Percentiles rank a stretch among this genome's conserved stretches.
Conservation (phyloP, 2,329 filamentous ascomycete species). For the Penicillium sp. region DNA sequence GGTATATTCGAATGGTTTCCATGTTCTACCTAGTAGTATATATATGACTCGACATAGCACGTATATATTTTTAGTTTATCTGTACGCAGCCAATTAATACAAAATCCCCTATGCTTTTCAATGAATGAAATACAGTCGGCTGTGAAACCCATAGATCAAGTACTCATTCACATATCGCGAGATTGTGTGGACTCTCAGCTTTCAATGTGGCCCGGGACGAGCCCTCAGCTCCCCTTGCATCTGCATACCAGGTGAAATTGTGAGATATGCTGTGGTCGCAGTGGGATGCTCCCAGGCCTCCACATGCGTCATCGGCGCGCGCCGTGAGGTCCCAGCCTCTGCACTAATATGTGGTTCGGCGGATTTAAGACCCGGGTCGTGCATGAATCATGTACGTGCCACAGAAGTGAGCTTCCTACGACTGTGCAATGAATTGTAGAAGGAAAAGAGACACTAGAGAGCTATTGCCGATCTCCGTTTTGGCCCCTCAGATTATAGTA, state of each 20-base stretch:
- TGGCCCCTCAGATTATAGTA: neutral
- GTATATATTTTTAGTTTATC: neutral
- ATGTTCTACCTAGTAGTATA: neutral
- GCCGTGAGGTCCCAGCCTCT: conserved; percentile 8
- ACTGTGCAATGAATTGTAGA: neutral
- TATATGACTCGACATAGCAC: neutral
- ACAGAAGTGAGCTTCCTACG: conserved; percentile 7
- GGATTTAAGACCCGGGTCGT: conserved; percentile 9
- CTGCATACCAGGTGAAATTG: conserved; percentile 15
- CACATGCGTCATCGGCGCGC: conserved; percentile 21
- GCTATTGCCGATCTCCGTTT: neutral
- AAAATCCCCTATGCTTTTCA: neutral
- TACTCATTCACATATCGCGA: conserved; percentile 15
- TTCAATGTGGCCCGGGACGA: conserved; percentile 12
- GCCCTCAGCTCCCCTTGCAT: conserved; percentile 23
- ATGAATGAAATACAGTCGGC: neutral
- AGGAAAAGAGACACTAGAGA: neutral
- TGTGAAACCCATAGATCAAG: conserved; percentile 13
- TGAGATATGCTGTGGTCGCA: conserved; percentile 1
- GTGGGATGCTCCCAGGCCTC: conserved; percentile 12
- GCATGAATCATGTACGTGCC: conserved; percentile 2
- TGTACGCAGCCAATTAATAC: neutral
- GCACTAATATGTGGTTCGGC: conserved; percentile 13
- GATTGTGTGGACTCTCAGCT: conserved; percentile 15
- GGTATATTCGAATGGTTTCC: conserved; percentile 3